Percentiles rank a stretch among this genome's conserved stretches.
phyloP scores from a whole-genome alignment of 2,329 filamentous ascomycete species.

The Metarhizium brunneum region DNA sequence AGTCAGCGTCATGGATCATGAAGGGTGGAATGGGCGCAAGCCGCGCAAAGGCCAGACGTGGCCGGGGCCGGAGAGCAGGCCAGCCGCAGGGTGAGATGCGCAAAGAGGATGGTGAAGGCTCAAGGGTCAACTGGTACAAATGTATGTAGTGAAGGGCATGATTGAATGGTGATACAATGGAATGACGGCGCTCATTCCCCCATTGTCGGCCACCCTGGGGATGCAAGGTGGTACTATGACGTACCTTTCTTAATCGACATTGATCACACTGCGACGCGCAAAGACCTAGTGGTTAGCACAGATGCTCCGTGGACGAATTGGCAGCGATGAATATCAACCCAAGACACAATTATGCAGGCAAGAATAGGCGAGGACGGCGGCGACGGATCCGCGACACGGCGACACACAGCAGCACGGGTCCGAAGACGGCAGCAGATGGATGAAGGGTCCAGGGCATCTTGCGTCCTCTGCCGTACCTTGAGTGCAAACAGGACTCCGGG shows the following conservation, averaged over 20 bases:
- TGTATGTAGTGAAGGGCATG: not conserved
- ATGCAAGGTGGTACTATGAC: slow-evolving; percentile 9
- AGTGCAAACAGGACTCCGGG: not conserved
- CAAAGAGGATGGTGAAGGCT: not conserved
- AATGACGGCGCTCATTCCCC: not conserved
- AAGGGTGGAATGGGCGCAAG: not conserved
- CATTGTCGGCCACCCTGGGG: not conserved
- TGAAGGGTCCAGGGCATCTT: not conserved
- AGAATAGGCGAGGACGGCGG: not conserved
- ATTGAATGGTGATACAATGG: not conserved
- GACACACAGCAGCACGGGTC: not conserved
- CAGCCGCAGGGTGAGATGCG: not conserved
- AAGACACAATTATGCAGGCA: no score
- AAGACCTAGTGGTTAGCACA: slow-evolving; percentile 2
- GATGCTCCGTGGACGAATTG: not conserved
- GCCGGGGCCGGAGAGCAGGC: no score
- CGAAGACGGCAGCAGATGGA: not conserved
- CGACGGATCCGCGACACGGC: not conserved
- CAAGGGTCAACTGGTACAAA: no score
- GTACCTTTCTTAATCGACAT: slow-evolving; percentile 32
- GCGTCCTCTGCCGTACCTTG: not conserved
- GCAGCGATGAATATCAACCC: no score
- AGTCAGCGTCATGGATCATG: slow-evolving; percentile 5
- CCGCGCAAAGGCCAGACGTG: not conserved
- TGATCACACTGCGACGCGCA: slow-evolving; percentile 31